These are phyloP conservation scores for Nyssa sinensis DNA, from an alignment of 148 eudicot genomes.

Conservation along the genomic window DNA sequence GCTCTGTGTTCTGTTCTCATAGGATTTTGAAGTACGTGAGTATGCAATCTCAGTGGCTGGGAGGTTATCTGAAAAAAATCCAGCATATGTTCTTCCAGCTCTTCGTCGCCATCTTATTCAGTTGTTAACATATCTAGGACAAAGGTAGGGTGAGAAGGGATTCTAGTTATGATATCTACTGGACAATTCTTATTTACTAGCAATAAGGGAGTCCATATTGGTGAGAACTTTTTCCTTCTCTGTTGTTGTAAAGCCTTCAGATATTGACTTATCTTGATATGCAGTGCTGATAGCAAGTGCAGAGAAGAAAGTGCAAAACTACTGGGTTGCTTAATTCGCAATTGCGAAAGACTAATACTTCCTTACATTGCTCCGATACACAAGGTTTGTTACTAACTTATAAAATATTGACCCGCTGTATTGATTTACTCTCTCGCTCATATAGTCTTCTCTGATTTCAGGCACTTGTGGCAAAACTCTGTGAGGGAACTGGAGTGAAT, in stretches of 20 bases:
- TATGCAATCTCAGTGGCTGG: conserved; percentile 88
- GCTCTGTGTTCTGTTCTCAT: conserved; percentile 13
- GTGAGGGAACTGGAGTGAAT: conserved; percentile 73
- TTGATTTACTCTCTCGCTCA: conserved; percentile 12
- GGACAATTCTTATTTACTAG: neutral
- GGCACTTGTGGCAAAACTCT: conserved; percentile 88
- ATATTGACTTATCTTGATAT: conserved; percentile 10
- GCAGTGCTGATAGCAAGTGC: conserved; percentile 92
- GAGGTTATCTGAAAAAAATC: conserved; percentile 93
- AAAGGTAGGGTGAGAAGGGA: conserved; percentile 54
- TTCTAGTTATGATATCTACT: neutral
- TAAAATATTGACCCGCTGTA: neutral
- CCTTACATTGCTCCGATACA: conserved; percentile 97
- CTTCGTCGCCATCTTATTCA: conserved; percentile 97
- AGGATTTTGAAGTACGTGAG: conserved; percentile 93
- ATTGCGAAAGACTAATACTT: conserved; percentile 83
- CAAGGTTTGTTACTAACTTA: conserved; percentile 50
- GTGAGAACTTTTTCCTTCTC: neutral
- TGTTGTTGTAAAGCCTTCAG: neutral
- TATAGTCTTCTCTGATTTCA: conserved; percentile 26
- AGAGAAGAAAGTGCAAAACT: conserved; percentile 98
- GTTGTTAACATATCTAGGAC: conserved; percentile 76
- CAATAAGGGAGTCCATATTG: neutral
- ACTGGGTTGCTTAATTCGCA: conserved; percentile 91
- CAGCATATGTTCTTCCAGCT: conserved; percentile 99